These are phyloP conservation scores for Pilasporangium apinafurcum DNA, from an alignment of 352 stramenopile genomes.

Conservation along the genomic window DNA sequence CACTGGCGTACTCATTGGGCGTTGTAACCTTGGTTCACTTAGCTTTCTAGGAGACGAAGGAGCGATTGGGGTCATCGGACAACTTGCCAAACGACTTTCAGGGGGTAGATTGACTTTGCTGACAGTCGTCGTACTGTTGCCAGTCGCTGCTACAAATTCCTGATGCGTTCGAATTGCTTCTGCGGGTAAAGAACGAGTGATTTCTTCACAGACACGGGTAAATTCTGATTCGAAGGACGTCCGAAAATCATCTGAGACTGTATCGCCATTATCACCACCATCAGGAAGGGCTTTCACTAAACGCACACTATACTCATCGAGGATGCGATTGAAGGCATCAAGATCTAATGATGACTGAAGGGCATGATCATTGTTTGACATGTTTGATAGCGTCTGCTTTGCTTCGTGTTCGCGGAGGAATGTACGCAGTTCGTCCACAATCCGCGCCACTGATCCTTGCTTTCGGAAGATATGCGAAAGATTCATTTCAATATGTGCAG, in stretches of 20 bases:
- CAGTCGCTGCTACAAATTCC: too few species aligned
- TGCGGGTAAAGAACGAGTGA: slow-evolving; percentile 15
- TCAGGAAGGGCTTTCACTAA: slow-evolving; percentile 1
- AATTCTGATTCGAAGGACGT: slow-evolving; percentile 20
- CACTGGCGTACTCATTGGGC: too few species aligned
- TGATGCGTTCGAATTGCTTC: slow-evolving; percentile 1
- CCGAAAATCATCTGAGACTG: slow-evolving; percentile 15
- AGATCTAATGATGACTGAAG: slow-evolving; percentile 3
- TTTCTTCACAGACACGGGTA: slow-evolving; percentile 19
- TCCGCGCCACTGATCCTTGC: slow-evolving; percentile 26
- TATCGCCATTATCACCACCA: background rate
- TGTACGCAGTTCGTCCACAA: slow-evolving; percentile 19
- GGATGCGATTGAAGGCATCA: slow-evolving; percentile 11
- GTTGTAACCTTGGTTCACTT: too few species aligned
- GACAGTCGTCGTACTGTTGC: too few species aligned
- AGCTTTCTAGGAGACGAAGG: too few species aligned
- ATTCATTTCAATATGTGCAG: slow-evolving; percentile 30
- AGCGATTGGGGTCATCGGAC: too few species aligned
- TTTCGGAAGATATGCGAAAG: slow-evolving; percentile 38
- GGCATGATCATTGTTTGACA: background rate
- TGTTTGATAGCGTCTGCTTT: background rate
- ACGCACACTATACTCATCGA: slow-evolving; percentile 23
- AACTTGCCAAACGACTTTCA: too few species aligned
- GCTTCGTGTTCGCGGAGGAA: background rate
- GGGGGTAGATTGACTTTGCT: too few species aligned